These are phyloP conservation scores for Leptographium flavum DNA, from an alignment of 2,329 filamentous ascomycete genomes.

Conservation along the genomic window DNA sequence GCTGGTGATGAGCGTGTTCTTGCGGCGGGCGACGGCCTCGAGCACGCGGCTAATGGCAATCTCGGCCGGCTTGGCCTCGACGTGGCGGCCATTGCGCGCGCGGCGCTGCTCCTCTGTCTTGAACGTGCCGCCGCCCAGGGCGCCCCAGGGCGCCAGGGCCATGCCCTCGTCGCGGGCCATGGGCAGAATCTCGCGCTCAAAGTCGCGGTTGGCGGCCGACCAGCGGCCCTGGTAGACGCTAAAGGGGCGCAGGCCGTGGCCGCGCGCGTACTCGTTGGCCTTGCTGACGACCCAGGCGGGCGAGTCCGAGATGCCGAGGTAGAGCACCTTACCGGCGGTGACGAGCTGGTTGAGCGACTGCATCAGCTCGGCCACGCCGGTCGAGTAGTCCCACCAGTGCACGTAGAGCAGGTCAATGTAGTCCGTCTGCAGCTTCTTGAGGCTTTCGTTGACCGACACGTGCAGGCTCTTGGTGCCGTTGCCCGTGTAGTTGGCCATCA, in stretches of 20 bases:
- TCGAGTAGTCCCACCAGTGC: slow-evolving; percentile 43
- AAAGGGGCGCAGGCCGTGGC: slow-evolving; percentile 44
- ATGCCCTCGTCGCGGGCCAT: slow-evolving; percentile 46
- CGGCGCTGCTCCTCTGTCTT: slow-evolving; percentile 18
- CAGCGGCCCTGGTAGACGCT: slow-evolving; percentile 51
- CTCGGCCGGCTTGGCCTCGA: slow-evolving; percentile 35
- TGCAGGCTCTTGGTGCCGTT: slow-evolving; percentile 49
- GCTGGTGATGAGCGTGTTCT: slow-evolving; percentile 28
- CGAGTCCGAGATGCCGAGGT: slow-evolving; percentile 42
- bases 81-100: slow-evolving; percentile 19
- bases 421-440: slow-evolving; percentile 48
- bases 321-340: slow-evolving; percentile 37
- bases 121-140: slow-evolving; percentile 28
- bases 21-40: slow-evolving; percentile 33
- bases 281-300: slow-evolving; percentile 41
- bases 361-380: slow-evolving; percentile 43
- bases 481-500: slow-evolving; percentile 39
- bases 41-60: slow-evolving; percentile 29
- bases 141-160: slow-evolving; percentile 39
- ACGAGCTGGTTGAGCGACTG: slow-evolving; percentile 40
- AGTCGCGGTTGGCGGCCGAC: slow-evolving; percentile 48
- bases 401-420: slow-evolving; percentile 51
- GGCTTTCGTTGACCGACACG: slow-evolving; percentile 37
- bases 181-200: slow-evolving; percentile 55
- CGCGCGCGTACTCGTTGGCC: slow-evolving; percentile 42